These are phyloP conservation scores for Pseudocercospora pini-densiflorae DNA, from an alignment of 2,329 filamentous ascomycete species.

Conservation along the genomic window DNA sequence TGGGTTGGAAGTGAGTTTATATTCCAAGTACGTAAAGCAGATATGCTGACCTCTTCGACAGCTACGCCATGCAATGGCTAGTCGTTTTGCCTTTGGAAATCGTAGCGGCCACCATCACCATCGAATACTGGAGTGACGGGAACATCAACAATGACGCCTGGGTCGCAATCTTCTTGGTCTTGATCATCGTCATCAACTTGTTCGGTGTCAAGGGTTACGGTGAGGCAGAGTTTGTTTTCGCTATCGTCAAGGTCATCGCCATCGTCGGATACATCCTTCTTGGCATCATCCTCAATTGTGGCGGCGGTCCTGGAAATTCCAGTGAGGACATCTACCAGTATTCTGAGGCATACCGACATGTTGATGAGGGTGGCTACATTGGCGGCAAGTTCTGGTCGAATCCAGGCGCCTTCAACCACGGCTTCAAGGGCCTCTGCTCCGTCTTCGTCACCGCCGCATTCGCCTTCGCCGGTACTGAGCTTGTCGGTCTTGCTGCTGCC, in stretches of 20 bases:
- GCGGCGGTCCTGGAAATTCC: constrained; percentile 56
- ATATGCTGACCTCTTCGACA: constrained; percentile 23
- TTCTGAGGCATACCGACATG: constrained; percentile 24
- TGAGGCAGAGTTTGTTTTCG: constrained; percentile 43
- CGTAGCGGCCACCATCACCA: constrained; percentile 39
- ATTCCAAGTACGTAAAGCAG: background rate
- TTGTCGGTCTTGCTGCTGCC: constrained; percentile 62
- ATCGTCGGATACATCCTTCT: constrained; percentile 68
- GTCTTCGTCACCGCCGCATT: constrained; percentile 69
- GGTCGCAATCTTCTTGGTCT: constrained; percentile 40
- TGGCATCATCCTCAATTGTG: constrained; percentile 63
- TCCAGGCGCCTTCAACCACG: constrained; percentile 53
- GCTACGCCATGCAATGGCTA: constrained; percentile 42
- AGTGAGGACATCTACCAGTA: constrained; percentile 14
- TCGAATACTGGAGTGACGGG: constrained; percentile 38
- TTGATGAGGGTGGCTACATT: constrained; percentile 59
- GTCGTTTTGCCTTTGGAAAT: constrained; percentile 41
- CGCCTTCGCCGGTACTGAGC: constrained; percentile 67
- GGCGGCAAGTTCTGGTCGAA: constrained; percentile 58
- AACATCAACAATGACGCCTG: constrained; percentile 39
- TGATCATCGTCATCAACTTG: constrained; percentile 39
- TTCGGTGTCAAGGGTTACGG: constrained; percentile 43
- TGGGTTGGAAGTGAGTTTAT: constrained; percentile 39
- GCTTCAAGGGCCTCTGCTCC: constrained; percentile 68
- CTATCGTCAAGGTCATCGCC: constrained; percentile 46